Conservation (phyloP, 2,329 filamentous ascomycete genomes). For the Elsinoe batatas region DNA sequence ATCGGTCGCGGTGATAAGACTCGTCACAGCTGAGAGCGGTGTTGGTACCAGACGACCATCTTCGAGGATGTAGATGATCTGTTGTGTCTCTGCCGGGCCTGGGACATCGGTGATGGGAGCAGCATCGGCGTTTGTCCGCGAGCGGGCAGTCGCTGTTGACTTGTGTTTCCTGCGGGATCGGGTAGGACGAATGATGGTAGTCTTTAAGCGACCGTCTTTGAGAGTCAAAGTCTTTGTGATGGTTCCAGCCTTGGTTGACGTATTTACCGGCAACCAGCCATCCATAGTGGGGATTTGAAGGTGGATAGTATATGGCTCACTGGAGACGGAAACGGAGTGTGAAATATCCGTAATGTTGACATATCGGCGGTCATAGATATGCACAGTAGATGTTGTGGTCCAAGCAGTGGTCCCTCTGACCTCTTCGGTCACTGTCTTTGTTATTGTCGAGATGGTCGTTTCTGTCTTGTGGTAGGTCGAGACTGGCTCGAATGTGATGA, state of each 20-base stretch:
- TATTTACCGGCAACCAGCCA: constrained; percentile 9
- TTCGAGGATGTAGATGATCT: constrained; percentile 10
- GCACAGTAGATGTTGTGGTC: constrained; percentile 6
- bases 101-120: background rate
- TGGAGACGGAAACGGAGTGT: background rate
- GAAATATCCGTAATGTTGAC: constrained; percentile 4
- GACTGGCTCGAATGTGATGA: background rate
- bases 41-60: constrained; percentile 8
- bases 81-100: background rate
- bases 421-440: constrained; percentile 8
- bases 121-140: background rate
- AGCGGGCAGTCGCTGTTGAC: background rate
- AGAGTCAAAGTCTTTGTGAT: background rate
- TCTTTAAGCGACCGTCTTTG: background rate
- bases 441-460: constrained; percentile 7
- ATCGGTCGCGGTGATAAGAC: background rate
- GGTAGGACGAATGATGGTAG: background rate
- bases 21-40: constrained; percentile 1
- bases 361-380: constrained; percentile 1
- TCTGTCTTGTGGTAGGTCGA: constrained; percentile 5
- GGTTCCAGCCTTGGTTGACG: background rate
- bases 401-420: background rate
- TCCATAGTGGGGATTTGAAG: constrained; percentile 2
- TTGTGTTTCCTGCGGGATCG: background rate
- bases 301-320: background rate